Conservation (phyloP, 2,329 filamentous ascomycete genomes). For the Diaporthe helianthi region DNA sequence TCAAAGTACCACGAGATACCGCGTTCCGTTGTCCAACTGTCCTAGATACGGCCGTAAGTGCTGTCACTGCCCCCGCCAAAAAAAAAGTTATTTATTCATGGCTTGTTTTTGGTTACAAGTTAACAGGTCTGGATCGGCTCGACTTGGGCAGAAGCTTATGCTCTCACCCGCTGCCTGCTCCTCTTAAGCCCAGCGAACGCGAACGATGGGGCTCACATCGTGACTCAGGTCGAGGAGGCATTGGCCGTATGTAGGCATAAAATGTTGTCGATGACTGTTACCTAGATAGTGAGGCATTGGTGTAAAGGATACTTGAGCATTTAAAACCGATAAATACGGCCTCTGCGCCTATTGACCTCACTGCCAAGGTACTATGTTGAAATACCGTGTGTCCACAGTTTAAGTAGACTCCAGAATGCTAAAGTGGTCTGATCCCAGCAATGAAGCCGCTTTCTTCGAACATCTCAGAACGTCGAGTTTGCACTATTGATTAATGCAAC, state of each 20-base stretch:
- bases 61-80: conserved; percentile 4
- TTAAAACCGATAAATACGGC: background rate
- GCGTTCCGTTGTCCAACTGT: conserved; percentile 4
- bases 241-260: background rate
- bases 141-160: background rate
- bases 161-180: background rate
- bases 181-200: background rate
- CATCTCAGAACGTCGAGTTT: conserved; percentile 7
- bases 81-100: background rate
- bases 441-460: background rate
- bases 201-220: background rate
- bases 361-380: background rate
- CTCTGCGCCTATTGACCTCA: conserved; percentile 7
- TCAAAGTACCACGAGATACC: background rate
- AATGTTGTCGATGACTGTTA: background rate
- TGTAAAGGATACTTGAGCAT: background rate
- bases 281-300: background rate
- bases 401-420: background rate
- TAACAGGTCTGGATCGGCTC: background rate
- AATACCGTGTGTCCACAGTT: background rate
- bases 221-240: background rate
- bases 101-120: background rate
- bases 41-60: background rate
- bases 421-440: background rate
- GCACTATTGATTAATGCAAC: background rate